phyloP scores from a whole-genome alignment of 2,329 filamentous ascomycete species.

The Fusarium fracticaudum region DNA sequence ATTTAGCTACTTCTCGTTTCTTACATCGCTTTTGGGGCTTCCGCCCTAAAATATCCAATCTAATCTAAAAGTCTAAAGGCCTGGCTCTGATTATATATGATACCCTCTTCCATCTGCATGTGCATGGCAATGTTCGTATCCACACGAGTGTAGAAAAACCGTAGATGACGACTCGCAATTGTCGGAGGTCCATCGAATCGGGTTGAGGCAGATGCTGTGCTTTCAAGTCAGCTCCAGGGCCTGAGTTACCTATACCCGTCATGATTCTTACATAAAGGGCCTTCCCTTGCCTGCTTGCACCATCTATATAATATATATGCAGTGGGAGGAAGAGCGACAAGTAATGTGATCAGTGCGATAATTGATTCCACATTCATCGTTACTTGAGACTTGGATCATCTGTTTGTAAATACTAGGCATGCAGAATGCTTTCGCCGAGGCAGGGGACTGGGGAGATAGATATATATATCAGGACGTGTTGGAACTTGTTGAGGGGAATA shows the following conservation, averaged over 20 bases:
- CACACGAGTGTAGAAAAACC: not conserved
- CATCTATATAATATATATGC: not conserved
- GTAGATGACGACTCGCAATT: not conserved
- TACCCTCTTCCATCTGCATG: not conserved
- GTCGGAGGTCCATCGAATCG: fast-evolving
- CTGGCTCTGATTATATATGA: fast-evolving
- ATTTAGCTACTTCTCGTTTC: no score
- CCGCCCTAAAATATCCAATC: not conserved
- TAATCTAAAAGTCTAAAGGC: not conserved
- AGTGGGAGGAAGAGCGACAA: not conserved
- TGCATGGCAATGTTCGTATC: not conserved
- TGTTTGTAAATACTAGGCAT: not conserved
- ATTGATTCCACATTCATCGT: not conserved
- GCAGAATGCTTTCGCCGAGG: fast-evolving
- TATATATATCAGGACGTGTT: fast-evolving
- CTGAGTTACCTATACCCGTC: fast-evolving
- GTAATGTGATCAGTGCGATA: not conserved
- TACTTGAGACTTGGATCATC: fast-evolving
- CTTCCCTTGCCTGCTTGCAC: not conserved
- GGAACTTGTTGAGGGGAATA: fast-evolving
- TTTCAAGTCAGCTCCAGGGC: not conserved
- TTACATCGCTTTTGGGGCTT: no score
- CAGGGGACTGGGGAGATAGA: fast-evolving
- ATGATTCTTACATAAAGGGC: not conserved
- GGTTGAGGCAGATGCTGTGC: fast-evolving